phyloP scores from a whole-genome alignment of 345 rosid species.

The Eucalyptus victrix region DNA sequence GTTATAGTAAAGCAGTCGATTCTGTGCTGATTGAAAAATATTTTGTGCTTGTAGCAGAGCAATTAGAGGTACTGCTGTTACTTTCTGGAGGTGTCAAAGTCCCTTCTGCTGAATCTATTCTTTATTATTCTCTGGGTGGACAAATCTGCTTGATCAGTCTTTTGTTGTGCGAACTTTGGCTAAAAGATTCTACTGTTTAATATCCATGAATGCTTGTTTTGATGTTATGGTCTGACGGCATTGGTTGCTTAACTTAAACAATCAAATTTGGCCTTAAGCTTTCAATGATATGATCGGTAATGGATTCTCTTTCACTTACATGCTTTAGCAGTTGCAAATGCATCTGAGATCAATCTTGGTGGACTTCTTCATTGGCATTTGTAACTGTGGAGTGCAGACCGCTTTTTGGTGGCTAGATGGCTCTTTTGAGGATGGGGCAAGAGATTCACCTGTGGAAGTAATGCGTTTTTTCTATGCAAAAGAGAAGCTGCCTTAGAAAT shows the following conservation, averaged over 20 bases:
- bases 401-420: background rate
- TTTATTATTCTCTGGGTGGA: conserved; percentile 19
- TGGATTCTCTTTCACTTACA: conserved; percentile 5
- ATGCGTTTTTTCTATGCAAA: too few relatives aligned
- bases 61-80: too few relatives aligned
- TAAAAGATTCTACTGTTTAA: conserved; percentile 11
- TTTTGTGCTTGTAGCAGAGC: background rate
- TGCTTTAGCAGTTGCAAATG: conserved; percentile 6
- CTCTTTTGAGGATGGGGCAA: background rate
- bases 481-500: too few relatives aligned
- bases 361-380: background rate
- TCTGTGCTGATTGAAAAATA: background rate
- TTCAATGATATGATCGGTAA: conserved; percentile 5
- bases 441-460: too few relatives aligned
- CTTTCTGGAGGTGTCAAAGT: background rate
- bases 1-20: background rate
- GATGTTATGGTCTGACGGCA: conserved; percentile 15
- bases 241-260: conserved; percentile 29
- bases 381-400: background rate
- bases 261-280: conserved; percentile 15
- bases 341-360: background rate
- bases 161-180: conserved; percentile 20
- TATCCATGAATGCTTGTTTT: conserved; percentile 25
- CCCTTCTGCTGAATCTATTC: conserved; percentile 1
- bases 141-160: conserved; percentile 15